A percentile compares a stretch with the other conserved stretches of the same genome.
Conservation (phyloP, 2,329 filamentous ascomycete species). For the Podosphaera xanthii region DNA sequence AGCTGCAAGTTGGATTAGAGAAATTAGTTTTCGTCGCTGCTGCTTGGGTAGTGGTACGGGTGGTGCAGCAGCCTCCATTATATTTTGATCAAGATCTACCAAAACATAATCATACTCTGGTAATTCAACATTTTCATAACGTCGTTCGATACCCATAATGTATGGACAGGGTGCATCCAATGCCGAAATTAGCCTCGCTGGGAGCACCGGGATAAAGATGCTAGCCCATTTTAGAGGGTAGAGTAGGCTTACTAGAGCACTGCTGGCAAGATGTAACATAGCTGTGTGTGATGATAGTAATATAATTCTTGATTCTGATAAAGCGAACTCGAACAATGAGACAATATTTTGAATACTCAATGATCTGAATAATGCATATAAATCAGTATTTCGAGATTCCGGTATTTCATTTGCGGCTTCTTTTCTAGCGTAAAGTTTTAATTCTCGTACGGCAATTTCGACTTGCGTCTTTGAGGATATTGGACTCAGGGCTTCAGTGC, state of each 20-base stretch:
- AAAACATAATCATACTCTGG: constrained; percentile 91
- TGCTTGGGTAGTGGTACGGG: constrained; percentile 69
- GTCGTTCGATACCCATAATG: constrained; percentile 83
- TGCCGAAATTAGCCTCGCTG: constrained; percentile 67
- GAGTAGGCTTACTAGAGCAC: constrained; percentile 63
- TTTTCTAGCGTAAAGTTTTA: constrained; percentile 78
- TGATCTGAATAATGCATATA: constrained; percentile 79
- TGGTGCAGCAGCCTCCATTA: constrained; percentile 60
- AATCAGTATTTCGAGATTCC: constrained; percentile 70
- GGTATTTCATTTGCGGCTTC: constrained; percentile 86
- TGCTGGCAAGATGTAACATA: constrained; percentile 84
- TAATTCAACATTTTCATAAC: constrained; percentile 66
- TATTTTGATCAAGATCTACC: constrained; percentile 79
- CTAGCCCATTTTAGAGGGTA: constrained; percentile 87
- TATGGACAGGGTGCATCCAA: constrained; percentile 92
- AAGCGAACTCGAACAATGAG: constrained; percentile 74
- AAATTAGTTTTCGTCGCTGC: constrained; percentile 70
- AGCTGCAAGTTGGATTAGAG: constrained; percentile 70
- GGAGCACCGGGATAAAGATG: constrained; percentile 80
- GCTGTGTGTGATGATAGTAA: constrained; percentile 85
- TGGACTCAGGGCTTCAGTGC: constrained; percentile 81
- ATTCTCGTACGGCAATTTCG: constrained; percentile 69
- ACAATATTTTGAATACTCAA: constrained; percentile 84
- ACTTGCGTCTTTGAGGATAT: constrained; percentile 89
- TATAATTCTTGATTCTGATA: constrained; percentile 87